A percentile compares a stretch with the other conserved stretches of the same genome.
These are phyloP conservation scores for Dictyophora rubrovolvata DNA, from an alignment of 768 basidiomycete genomes.

Conservation along the genomic window DNA sequence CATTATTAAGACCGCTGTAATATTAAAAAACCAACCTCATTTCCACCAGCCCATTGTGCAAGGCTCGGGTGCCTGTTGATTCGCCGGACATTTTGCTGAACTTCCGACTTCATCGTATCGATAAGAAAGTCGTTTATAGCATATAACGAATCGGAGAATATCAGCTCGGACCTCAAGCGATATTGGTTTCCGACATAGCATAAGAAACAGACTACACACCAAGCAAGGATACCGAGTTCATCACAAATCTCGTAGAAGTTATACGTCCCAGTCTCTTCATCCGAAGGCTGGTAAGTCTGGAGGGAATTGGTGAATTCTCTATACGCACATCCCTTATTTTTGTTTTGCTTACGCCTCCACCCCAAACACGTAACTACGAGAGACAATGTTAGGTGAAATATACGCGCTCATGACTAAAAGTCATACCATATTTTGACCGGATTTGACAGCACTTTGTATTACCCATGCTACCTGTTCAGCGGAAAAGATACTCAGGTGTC, in stretches of 20 bases:
- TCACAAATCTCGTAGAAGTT: constrained; percentile 50
- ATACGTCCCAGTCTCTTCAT: constrained; percentile 34
- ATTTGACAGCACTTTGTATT: constrained; percentile 41
- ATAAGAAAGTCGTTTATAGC: constrained; percentile 46
- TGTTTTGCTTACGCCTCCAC: constrained; percentile 31
- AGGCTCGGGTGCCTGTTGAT: constrained; percentile 48
- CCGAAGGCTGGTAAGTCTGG: constrained; percentile 28
- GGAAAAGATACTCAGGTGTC: neutral
- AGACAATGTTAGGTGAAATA: neutral
- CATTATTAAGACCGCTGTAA: neutral
- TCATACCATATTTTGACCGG: constrained; percentile 51
- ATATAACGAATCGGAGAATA: constrained; percentile 48
- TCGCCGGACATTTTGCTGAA: constrained; percentile 46
- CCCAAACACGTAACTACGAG: constrained; percentile 46
- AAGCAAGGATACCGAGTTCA: constrained; percentile 49
- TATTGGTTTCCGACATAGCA: neutral
- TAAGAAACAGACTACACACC: constrained; percentile 18
- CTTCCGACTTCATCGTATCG: constrained; percentile 41
- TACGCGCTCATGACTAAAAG: neutral
- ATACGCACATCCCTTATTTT: neutral
- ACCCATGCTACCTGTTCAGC: constrained; percentile 37
- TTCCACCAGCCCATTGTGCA: constrained; percentile 51
- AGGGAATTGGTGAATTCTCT: neutral
- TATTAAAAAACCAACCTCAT: constrained; percentile 23
- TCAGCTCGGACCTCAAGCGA: constrained; percentile 34